phyloP scores from a whole-genome alignment of 495 filamentous ascomycete genomes.

The Copromyces sp. region DNA sequence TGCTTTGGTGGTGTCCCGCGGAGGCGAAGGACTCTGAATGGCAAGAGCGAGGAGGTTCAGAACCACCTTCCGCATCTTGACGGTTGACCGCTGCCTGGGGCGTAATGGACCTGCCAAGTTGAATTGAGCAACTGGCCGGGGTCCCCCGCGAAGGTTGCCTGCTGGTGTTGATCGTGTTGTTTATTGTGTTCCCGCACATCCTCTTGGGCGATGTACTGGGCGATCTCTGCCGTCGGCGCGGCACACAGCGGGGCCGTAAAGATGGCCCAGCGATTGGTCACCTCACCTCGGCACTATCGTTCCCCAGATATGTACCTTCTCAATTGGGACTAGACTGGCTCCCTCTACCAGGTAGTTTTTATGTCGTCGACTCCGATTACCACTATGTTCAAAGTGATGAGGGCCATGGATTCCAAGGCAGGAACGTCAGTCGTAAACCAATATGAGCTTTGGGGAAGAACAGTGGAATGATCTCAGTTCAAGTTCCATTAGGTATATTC shows the following conservation, averaged over 20 bases:
- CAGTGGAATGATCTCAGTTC: too few species aligned
- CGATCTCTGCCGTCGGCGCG: neutral
- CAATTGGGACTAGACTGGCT: neutral
- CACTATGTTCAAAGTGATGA: too few species aligned
- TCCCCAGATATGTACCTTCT: neutral
- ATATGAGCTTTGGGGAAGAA: too few species aligned
- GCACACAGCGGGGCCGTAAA: neutral
- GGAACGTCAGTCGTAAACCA: too few species aligned
- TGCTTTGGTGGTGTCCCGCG: neutral
- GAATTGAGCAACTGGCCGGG: neutral
- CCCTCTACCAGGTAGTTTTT: neutral
- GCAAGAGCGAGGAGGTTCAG: neutral
- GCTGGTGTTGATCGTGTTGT: neutral
- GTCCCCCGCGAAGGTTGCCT: neutral
- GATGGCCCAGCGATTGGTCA: neutral
- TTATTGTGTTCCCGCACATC: too few species aligned
- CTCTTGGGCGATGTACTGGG: neutral
- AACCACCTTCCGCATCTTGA: neutral
- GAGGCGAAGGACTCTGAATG: too few species aligned
- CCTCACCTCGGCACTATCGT: neutral
- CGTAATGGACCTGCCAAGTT: neutral
- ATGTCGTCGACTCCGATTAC: too few species aligned
- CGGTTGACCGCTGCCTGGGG: neutral
- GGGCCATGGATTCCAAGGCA: too few species aligned
- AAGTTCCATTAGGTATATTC: neutral